Conservation (phyloP, 1,284 basidiomycete genomes). For the Ustilago nuda region DNA sequence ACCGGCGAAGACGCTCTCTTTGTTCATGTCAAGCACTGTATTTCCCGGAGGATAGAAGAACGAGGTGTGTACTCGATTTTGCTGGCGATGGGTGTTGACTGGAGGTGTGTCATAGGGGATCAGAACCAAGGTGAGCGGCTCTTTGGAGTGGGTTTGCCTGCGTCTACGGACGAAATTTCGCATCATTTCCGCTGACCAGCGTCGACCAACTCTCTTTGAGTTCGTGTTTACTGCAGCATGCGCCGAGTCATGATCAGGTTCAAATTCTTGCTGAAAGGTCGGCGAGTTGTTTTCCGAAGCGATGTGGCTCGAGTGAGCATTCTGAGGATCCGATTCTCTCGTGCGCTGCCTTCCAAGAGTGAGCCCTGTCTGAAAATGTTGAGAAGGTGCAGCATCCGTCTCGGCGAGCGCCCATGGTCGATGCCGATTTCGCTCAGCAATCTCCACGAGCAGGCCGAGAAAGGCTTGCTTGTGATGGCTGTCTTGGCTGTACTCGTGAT, state of each 20-base stretch:
- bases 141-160: neutral
- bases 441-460: neutral
- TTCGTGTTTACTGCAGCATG: neutral
- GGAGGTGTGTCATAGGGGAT: neutral
- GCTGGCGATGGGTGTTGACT: neutral
- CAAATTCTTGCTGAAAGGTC: neutral
- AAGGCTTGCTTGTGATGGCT: neutral
- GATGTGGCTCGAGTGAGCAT: too few relatives aligned
- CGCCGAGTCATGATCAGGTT: neutral
- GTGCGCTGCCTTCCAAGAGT: too few relatives aligned
- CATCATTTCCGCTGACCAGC: neutral
- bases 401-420: neutral
- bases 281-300: too few relatives aligned
- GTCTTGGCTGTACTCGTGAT: neutral
- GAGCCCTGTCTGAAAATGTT: neutral
- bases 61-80: neutral
- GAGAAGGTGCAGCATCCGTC: neutral
- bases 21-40: neutral
- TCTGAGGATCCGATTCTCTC: too few relatives aligned
- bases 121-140: neutral
- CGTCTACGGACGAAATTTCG: neutral
- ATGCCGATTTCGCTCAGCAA: neutral
- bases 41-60: neutral
- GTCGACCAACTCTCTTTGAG: neutral
- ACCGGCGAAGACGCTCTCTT: neutral